Evolutionary conservation across 768 basidiomycete species (phyloP).

Genomic region (Agaricus subrufescens): DNA sequence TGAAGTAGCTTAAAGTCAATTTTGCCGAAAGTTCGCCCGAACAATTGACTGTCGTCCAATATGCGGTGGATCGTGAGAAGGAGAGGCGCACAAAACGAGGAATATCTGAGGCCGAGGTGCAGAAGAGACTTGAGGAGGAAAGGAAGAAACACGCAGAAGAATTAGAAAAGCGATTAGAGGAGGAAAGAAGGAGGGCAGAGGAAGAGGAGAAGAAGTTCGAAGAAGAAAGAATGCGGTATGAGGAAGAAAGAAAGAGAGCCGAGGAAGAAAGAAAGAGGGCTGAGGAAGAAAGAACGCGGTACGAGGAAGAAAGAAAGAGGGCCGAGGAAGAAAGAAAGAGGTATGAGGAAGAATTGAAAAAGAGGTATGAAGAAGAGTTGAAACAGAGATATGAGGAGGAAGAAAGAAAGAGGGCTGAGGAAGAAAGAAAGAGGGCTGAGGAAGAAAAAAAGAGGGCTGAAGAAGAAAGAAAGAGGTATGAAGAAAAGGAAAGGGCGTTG

Average conservation of each 20-base stretch:
- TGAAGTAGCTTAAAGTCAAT: not conserved
- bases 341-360: not conserved
- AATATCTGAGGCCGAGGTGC: no score
- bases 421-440: not conserved
- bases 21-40: not conserved
- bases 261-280: not conserved
- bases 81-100: no score
- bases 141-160: not conserved
- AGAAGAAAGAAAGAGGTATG: not conserved
- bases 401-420: not conserved
- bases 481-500: not conserved
- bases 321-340: not conserved
- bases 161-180: not conserved
- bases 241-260: not conserved
- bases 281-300: not conserved
- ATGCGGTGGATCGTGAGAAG: not conserved
- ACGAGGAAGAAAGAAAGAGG: not conserved
- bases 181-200: not conserved
- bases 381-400: not conserved
- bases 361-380: not conserved
- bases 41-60: not conserved
- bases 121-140: not conserved
- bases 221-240: not conserved
- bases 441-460: not conserved
- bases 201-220: not conserved